Percentiles rank a stretch among this genome's conserved stretches.
phyloP scores from a whole-genome alignment of 257 asterid species.

The Perilla frutescens region DNA sequence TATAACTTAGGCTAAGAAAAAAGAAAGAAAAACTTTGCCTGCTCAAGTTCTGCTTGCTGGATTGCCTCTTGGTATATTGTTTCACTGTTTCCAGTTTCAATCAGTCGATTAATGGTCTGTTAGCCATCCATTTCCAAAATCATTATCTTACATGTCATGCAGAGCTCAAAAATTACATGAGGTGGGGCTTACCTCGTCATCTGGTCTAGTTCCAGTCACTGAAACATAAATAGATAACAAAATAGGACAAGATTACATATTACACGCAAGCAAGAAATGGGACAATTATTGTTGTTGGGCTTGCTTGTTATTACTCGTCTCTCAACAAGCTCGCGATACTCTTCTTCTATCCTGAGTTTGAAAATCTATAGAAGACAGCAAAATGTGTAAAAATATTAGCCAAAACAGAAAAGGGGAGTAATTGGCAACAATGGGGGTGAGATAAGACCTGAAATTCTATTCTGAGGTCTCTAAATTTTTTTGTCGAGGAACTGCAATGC shows the following conservation, averaged over 20 bases:
- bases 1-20: no score
- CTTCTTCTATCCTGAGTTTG: conserved; percentile 77
- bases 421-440: neutral
- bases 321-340: conserved; percentile 95
- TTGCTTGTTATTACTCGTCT: conserved; percentile 85
- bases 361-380: conserved; percentile 49
- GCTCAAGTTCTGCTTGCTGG: conserved; percentile 77
- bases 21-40: conserved; percentile 44
- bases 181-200: conserved; percentile 70
- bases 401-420: neutral
- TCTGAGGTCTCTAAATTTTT: conserved; percentile 77
- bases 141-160: conserved; percentile 13
- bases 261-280: neutral
- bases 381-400: conserved; percentile 2
- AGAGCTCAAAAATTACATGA: conserved; percentile 9
- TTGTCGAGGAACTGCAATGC: conserved; percentile 64
- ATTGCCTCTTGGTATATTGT: conserved; percentile 87
- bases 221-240: conserved; percentile 5
- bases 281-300: conserved; percentile 16
- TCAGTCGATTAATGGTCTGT: conserved; percentile 81
- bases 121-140: conserved; percentile 34
- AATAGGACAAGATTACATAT: neutral
- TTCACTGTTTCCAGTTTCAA: conserved; percentile 87
- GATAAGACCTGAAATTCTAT: conserved; percentile 74
- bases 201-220: conserved; percentile 89